Evolutionary conservation across 352 stramenopile species (phyloP), one percentile per base, ranked within the genome.

Genomic region (Phytophthora sp.): DNA sequence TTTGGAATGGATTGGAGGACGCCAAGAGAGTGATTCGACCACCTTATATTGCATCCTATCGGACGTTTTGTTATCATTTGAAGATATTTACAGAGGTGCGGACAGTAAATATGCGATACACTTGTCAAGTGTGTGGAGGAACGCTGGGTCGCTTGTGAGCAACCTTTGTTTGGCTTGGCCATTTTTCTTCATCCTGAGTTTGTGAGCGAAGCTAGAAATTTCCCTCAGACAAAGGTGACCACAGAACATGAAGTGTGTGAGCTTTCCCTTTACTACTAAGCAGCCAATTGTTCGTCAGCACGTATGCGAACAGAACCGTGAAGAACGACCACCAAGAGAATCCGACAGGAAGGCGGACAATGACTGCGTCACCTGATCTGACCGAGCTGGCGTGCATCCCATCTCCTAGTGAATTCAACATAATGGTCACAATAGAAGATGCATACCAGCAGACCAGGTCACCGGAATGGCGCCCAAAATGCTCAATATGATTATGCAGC

Each of bases 261-360:
- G 16, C 3, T 42, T 42, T 15, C 15, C 12, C 16, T 42, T 15
- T 42, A 23, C 16, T 42, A 42, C 23, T 23, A 54, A 59, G 36
- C 13, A 50, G 9, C 23, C 33, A 47, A 36, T 38, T 57, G 50
- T 57, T 9, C 41, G 23, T 20, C 50, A 47, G n/a, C 50, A 57
- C 8, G 50, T 57, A 3, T 35, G 35, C 13, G 50, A 57, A 46
- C 35, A 31, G 26, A 47, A 47, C 33, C 23, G 16, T 18, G 7
- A 44, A 45, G 21, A 44, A 21, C 30, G 7, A 18, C 9, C 18
- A 41, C 24, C n/a, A 36, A 42, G 36, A 36, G 23, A 12, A 31
- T 11, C 30, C 21, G n/a, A 18, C 20, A 41, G n/a, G 33, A 18
- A 20, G 9, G 5, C 15, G n/a, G 15, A 23, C 21, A 44, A 11